Conservation (phyloP, 2,329 filamentous ascomycete genomes). For the Fusarium fracticaudum region DNA sequence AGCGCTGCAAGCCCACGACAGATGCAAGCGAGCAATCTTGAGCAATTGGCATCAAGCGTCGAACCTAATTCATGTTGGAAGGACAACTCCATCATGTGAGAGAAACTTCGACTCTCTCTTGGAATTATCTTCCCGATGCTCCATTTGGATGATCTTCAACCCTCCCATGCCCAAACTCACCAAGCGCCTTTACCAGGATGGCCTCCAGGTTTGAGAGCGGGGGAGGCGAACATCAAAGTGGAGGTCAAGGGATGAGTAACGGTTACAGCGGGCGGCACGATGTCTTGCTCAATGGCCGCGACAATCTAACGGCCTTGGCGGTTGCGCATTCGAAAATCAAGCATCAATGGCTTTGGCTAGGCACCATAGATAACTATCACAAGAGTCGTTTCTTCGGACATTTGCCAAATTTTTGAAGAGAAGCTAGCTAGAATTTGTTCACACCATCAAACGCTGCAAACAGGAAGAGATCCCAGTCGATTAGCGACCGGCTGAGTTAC, state of each 20-base stretch:
- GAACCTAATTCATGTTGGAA: conserved; percentile 2
- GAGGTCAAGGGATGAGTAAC: conserved; percentile 31
- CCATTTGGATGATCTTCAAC: conserved; percentile 3
- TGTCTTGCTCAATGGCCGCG: conserved; percentile 38
- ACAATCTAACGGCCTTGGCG: conserved; percentile 29
- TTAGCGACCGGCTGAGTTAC: conserved; percentile 15
- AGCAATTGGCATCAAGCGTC: conserved; percentile 1
- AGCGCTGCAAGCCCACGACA: conserved; percentile 24
- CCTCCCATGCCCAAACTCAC: not conserved
- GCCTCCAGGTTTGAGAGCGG: conserved; percentile 32
- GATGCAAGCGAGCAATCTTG: conserved; percentile 18
- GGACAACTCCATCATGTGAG: not conserved
- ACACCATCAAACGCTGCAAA: not conserved
- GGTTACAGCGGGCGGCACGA: conserved; percentile 39
- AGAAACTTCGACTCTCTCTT: not conserved
- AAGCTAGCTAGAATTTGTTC: not conserved
- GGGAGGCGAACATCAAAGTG: conserved; percentile 40
- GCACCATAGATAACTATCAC: not conserved
- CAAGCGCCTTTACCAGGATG: conserved; percentile 13
- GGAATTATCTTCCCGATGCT: not conserved
- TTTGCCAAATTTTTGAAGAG: not conserved
- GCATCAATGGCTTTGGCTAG: not conserved
- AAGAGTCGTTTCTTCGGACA: not conserved
- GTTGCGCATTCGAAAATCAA: conserved; percentile 16
- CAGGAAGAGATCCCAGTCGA: conserved; percentile 12